Conservation (phyloP, 2,329 filamentous ascomycete genomes). For the Penicillium sp. region DNA sequence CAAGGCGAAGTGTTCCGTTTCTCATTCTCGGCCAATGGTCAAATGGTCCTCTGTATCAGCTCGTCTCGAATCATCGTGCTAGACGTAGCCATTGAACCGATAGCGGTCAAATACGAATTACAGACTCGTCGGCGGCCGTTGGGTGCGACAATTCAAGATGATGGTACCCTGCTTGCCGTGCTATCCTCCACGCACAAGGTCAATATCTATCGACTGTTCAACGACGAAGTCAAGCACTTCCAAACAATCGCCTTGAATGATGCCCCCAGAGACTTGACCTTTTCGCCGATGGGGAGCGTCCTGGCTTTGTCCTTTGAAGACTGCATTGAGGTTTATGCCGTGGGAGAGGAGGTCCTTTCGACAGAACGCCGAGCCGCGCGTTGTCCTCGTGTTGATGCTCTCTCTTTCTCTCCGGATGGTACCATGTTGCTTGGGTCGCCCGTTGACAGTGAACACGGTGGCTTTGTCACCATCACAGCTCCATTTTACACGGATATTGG, state of each 20-base stretch:
- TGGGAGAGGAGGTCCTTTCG: constrained; percentile 63
- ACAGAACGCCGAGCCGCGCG: constrained; percentile 76
- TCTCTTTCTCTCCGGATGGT: constrained; percentile 76
- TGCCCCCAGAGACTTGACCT: constrained; percentile 72
- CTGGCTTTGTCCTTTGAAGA: constrained; percentile 83
- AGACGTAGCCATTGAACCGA: constrained; percentile 62
- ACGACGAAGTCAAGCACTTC: constrained; percentile 67
- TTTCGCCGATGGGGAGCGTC: constrained; percentile 80
- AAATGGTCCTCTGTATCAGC: constrained; percentile 76
- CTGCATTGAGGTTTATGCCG: constrained; percentile 82
- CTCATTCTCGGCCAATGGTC: constrained; percentile 72
- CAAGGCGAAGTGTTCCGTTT: constrained; percentile 86
- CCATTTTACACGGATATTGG: constrained; percentile 70
- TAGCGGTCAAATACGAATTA: constrained; percentile 72
- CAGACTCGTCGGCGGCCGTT: constrained; percentile 76
- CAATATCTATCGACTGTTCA: constrained; percentile 75
- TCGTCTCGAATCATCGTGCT: constrained; percentile 82
- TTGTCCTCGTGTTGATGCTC: constrained; percentile 71
- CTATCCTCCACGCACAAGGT: constrained; percentile 81
- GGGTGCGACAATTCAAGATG: constrained; percentile 76
- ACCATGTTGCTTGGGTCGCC: constrained; percentile 78
- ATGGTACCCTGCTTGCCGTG: constrained; percentile 75
- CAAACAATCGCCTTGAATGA: constrained; percentile 78
- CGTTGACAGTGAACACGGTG: constrained; percentile 63
- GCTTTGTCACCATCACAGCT: constrained; percentile 74